Evolutionary conservation across 1,284 basidiomycete species (phyloP), one percentile per base, ranked within the genome.

Genomic region (Somion occarium): DNA sequence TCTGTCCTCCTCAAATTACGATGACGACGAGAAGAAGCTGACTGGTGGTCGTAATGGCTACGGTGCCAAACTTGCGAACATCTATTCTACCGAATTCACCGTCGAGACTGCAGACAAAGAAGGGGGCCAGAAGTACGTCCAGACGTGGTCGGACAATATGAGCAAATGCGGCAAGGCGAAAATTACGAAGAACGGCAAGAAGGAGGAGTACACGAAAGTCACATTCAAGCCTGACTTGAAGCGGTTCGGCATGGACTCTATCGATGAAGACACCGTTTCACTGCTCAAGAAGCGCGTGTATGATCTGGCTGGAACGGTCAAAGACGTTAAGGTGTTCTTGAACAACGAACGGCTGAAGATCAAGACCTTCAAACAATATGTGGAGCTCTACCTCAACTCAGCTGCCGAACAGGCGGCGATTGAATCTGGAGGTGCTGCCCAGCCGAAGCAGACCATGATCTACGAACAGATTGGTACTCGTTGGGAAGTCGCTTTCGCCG

Each of bases 21-120:
- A 99, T 67, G 97, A 99, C 63, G 91, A 95, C 68, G 95, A 99
- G 73, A 98, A 95, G 78, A 99, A 98, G 72, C 82, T 99, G 45
- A 98, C 95, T 1, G 97, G 97, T 72, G 97, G 97, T 70, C 84
- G 97, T 64, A 99, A 99, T 66, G 97, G 97, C 66, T 99, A 94
- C 64, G 97, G 97, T 65, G 97, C 97, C 48, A 98, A 99, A 71
- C 80, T 99, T 44, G 90, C 97, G 54, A 99, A 99, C 72, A 98
- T 99, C 63, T 99, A 99, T 74, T 99, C 97, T 2, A 87, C 82
- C 58, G 91, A 97, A 69, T 99, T 99, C 70, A 91, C 85, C n/a
- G 79, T 99, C 64, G 97, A 99, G 64, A 99, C 97, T 2, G 96
- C 94, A 5, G 93, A 98, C 74, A 91, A 88, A 72, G 85, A 86